These are phyloP conservation scores for Eruca vesicaria DNA, from an alignment of 441 rosid species.

Conservation along the genomic window DNA sequence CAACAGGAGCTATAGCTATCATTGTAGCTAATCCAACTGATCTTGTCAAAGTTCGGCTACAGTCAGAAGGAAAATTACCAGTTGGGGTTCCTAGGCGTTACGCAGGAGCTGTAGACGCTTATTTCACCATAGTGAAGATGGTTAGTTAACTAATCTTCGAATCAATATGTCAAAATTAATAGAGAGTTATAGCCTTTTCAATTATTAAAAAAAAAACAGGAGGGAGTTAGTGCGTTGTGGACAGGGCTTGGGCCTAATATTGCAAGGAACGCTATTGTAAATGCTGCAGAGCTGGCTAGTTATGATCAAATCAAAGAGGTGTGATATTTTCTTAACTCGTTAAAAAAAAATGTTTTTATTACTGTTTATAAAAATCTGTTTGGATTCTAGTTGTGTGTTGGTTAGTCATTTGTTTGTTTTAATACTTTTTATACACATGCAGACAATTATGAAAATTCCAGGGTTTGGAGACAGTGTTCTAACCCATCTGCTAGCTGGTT, in stretches of 20 bases:
- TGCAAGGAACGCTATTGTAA: slow-evolving; percentile 69
- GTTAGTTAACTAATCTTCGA: slow-evolving; percentile 36
- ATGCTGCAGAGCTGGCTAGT: slow-evolving; percentile 81
- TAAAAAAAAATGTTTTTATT: neutral
- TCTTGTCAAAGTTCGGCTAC: slow-evolving; percentile 78
- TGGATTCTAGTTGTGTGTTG: slow-evolving; percentile 21
- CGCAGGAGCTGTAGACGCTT: slow-evolving; percentile 65
- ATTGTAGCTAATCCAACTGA: slow-evolving; percentile 76
- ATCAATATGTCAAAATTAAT: neutral
- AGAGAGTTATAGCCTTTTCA: slow-evolving; percentile 15
- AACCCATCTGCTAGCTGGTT: slow-evolving; percentile 69
- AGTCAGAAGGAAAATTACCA: slow-evolving; percentile 71
- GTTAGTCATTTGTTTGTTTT: slow-evolving; percentile 21
- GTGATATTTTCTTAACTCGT: slow-evolving; percentile 35
- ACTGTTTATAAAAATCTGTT: neutral
- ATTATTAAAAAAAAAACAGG: slow-evolving; percentile 35
- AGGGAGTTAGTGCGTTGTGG: slow-evolving; percentile 69
- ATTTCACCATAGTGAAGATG: slow-evolving; percentile 60
- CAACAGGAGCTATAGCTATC: slow-evolving; percentile 70
- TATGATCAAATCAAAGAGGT: slow-evolving; percentile 69
- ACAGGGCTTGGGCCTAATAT: slow-evolving; percentile 83
- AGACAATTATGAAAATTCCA: slow-evolving; percentile 76
- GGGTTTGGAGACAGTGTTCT: slow-evolving; percentile 65
- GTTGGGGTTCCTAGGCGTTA: slow-evolving; percentile 68
- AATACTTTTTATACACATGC: slow-evolving; percentile 51